phyloP scores from a whole-genome alignment of 495 filamentous ascomycete species.

The Xylaria telfairii region DNA sequence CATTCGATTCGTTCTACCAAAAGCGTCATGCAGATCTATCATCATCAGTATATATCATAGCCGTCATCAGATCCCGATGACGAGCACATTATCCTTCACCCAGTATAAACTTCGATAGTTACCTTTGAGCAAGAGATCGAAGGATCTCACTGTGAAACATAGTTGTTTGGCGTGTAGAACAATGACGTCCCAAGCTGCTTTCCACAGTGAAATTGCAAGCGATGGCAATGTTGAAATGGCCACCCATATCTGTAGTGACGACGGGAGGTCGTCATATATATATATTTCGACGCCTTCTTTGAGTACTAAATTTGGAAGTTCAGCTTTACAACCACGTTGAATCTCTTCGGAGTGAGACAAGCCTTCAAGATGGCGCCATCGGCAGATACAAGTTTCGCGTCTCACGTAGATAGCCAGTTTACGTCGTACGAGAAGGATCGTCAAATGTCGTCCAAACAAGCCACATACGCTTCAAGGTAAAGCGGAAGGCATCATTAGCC shows the following conservation, averaged over 20 bases:
- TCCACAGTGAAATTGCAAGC: not conserved
- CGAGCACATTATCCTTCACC: slow-evolving; percentile 9
- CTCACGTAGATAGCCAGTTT: slow-evolving; percentile 36
- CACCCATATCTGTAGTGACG: not conserved
- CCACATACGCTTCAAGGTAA: slow-evolving; percentile 35
- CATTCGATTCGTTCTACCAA: not conserved
- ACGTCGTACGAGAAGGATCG: slow-evolving; percentile 39
- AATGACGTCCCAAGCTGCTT: not conserved
- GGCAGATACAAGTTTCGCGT: slow-evolving; percentile 34
- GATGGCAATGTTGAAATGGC: not conserved
- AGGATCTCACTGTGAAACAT: not conserved
- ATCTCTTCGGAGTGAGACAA: not conserved
- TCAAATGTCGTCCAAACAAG: slow-evolving; percentile 31
- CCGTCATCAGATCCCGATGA: not conserved
- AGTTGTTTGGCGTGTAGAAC: not conserved
- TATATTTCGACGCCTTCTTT: not conserved
- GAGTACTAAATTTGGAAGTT: not conserved
- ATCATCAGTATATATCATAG: not conserved
- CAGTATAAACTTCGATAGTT: not conserved
- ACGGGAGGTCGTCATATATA: not conserved
- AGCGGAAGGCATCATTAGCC: not conserved
- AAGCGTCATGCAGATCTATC: not conserved
- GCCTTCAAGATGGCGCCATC: slow-evolving; percentile 30
- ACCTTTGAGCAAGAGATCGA: not conserved
- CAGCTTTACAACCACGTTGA: not conserved